A percentile compares a stretch with the other conserved stretches of the same genome.
Conservation (phyloP, 805 yeast genomes). For the Candida xiaguanensis region DNA sequence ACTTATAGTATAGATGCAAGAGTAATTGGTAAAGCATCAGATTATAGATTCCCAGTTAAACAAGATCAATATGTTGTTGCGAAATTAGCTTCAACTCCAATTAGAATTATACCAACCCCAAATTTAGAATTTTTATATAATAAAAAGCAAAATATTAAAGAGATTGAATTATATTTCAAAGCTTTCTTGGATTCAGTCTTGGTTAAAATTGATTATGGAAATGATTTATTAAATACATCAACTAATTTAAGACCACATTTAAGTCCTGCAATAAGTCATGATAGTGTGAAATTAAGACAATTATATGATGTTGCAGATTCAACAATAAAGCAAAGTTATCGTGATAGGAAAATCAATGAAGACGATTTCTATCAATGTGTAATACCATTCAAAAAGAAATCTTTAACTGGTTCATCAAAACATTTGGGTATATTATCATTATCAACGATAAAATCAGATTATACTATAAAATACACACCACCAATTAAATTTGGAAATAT, state of each 20-base stretch:
- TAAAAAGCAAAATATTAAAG: constrained; percentile 11
- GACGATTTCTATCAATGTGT: constrained; percentile 28
- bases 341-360: constrained; percentile 15
- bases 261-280: constrained; percentile 7
- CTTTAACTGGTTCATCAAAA: constrained; percentile 29
- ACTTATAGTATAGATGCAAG: constrained; percentile 37
- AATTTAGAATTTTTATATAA: constrained; percentile 17
- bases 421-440: constrained; percentile 30
- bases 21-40: constrained; percentile 38
- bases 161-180: constrained; percentile 24
- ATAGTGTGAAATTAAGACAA: constrained; percentile 24
- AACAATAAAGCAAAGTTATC: constrained; percentile 15
- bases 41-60: constrained; percentile 20
- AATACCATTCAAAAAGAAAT: constrained; percentile 29
- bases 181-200: constrained; percentile 32
- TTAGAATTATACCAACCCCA: constrained; percentile 33
- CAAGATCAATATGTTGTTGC: constrained; percentile 36
- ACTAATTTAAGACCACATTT: constrained; percentile 16
- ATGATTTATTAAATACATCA: constrained; percentile 15
- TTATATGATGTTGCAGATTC: constrained; percentile 24
- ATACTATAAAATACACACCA: constrained; percentile 27
- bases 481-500: constrained; percentile 25
- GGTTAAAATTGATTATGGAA: constrained; percentile 23
- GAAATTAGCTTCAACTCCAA: constrained; percentile 26
- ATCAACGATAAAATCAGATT: constrained; percentile 30